phyloP scores from a whole-genome alignment of 139 green algal species.

The Penium margaritaceum region DNA sequence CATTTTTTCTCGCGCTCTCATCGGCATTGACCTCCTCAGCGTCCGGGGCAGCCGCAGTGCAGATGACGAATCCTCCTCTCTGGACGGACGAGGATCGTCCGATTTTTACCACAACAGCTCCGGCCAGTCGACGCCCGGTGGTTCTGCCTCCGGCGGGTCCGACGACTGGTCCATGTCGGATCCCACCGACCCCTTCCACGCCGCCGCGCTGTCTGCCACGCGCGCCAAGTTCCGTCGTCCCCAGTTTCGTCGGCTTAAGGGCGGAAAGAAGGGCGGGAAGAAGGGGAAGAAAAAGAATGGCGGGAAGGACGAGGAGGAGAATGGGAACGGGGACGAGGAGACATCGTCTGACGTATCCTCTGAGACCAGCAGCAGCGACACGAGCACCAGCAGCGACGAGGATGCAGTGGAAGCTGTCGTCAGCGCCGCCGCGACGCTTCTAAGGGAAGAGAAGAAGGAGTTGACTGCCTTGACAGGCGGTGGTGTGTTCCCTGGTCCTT shows the following conservation, averaged over 20 bases:
- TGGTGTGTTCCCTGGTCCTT: too few species aligned
- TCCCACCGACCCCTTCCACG: background rate
- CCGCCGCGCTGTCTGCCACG: background rate
- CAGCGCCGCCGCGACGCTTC: background rate
- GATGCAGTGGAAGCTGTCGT: background rate
- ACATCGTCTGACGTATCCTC: background rate
- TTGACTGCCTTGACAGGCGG: too few species aligned
- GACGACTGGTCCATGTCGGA: too few species aligned
- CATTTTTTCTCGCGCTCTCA: too few species aligned
- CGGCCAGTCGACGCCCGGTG: too few species aligned
- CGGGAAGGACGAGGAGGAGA: background rate
- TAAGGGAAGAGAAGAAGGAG: constrained; percentile 7
- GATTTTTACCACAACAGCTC: too few species aligned
- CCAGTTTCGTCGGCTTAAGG: background rate
- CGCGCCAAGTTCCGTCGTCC: constrained; percentile 1
- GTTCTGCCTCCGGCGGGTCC: too few species aligned
- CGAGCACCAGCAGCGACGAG: constrained; percentile 1
- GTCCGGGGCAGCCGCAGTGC: too few species aligned
- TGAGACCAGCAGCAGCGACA: background rate
- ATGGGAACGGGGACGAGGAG: background rate
- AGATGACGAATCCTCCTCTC: too few species aligned
- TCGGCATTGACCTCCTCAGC: too few species aligned
- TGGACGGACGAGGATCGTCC: too few species aligned
- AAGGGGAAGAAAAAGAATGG: background rate
- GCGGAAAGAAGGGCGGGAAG: background rate